phyloP scores from a whole-genome alignment of 345 rosid genomes.

The Aegle marmelos region DNA sequence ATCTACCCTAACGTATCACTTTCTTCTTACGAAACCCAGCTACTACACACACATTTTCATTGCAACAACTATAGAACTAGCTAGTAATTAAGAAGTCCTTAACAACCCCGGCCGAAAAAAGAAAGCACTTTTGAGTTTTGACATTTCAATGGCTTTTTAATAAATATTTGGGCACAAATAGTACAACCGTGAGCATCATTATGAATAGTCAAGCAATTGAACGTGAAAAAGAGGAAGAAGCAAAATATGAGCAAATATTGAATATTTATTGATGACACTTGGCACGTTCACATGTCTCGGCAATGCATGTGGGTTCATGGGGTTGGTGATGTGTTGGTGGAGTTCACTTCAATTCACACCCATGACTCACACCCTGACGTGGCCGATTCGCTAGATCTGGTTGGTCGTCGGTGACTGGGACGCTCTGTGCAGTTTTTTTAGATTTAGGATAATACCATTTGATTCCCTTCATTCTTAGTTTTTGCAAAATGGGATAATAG shows the following conservation, averaged over 20 bases:
- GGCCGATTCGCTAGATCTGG: constrained; percentile 12
- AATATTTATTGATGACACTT: background rate
- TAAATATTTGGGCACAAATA: background rate
- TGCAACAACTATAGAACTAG: background rate
- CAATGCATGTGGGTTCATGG: background rate
- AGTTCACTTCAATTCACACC: background rate
- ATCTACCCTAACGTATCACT: background rate
- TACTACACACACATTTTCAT: background rate
- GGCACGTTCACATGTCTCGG: constrained; percentile 16
- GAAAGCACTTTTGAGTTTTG: background rate
- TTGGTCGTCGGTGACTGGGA: constrained; percentile 4
- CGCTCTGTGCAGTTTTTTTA: background rate
- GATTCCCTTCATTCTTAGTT: background rate
- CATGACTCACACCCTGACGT: too few relatives aligned
- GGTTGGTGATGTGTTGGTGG: constrained; percentile 6
- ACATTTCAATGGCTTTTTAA: background rate
- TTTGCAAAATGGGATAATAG: background rate
- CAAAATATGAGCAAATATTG: background rate
- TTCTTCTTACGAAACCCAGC: background rate
- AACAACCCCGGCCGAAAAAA: too few relatives aligned
- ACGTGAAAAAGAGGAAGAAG: background rate
- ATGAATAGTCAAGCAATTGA: background rate
- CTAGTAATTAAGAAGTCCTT: background rate
- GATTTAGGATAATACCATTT: background rate
- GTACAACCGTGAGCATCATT: background rate